Base-by-base conservation (phyloP, 1,284 basidiomycete genomes). In the Golubevia pallescens region DNA sequence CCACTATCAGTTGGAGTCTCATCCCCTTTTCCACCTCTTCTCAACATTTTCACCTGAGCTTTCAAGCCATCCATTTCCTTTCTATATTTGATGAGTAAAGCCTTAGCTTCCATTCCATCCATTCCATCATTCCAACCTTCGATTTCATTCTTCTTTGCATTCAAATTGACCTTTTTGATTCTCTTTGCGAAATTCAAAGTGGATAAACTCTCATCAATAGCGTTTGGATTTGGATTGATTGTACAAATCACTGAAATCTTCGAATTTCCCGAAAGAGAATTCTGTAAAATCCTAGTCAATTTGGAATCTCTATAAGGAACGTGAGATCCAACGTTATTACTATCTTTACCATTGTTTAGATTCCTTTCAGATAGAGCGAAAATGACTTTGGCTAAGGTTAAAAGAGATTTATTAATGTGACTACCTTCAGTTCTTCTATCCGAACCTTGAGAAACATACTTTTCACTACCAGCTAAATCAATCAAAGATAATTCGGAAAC, bases 391-490 rank as follows among this genome's bases (percentile, higher is more conserved):
- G 80, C 81, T 4, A 85, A 71, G 8, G 77, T 81, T 3, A 84
- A 67, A n/a, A 85, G 69, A 16, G 78, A 81, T 58, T 81, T 81
- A 71, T 84, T 84, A 65, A 84, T 84, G 63, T 80, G 74, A 10
- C 76, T 73, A 3, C 81, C 81, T 61, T 84, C 81, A 0, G 78
- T 63, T 1, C 81, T 69, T 2, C 79, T 69, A 13, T 74, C 69
- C 10, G 69, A 60, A 3, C 79, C 76, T 24, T 79, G 73, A 16
- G 67, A 69, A 21, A 81, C 73, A 10, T 38, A 38, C 84, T 93
- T 94, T 84, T 99, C 96, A 0, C 93, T 96, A 0, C 96, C 96
- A 57, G 96, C 96, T n/a, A 99, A 88, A 88, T 99, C 95, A 70
- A 97, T 95, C 57, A 97, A 88, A 85, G 90, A 93, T 89, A 93